phyloP scores from a whole-genome alignment of 140 eudicot genomes.

The Oenanthe javanica region DNA sequence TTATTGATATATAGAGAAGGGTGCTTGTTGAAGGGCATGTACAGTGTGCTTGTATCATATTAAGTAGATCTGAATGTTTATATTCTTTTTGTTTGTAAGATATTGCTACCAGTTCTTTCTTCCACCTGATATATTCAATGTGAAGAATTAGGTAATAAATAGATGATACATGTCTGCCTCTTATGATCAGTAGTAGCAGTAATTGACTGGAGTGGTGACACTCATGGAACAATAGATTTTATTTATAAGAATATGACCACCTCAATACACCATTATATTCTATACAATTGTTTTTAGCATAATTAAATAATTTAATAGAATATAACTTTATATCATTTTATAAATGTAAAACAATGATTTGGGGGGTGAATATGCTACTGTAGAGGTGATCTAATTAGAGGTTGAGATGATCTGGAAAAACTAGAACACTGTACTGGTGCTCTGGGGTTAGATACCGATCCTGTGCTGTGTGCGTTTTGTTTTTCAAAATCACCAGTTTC shows the following conservation, averaged over 20 bases:
- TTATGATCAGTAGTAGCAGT: neutral
- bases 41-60: neutral
- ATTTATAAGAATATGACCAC: neutral
- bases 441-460: constrained; percentile 20
- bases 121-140: neutral
- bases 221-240: neutral
- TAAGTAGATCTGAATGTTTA: neutral
- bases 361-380: constrained; percentile 13
- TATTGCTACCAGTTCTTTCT: neutral
- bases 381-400: constrained; percentile 32
- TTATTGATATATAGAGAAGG: neutral
- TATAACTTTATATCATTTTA: constrained; percentile 4
- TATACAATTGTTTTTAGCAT: constrained; percentile 15
- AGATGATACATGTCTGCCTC: neutral
- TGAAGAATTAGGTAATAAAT: neutral
- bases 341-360: neutral
- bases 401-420: constrained; percentile 36
- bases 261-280: constrained; percentile 6
- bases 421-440: constrained; percentile 33
- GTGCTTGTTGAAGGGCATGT: neutral
- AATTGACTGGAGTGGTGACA: neutral
- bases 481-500: constrained; percentile 28
- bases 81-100: neutral
- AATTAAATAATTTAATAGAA: neutral
- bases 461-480: constrained; percentile 15